Conservation (phyloP, 192 early-diverging fungal species). For the Backusella liffmaniae region DNA sequence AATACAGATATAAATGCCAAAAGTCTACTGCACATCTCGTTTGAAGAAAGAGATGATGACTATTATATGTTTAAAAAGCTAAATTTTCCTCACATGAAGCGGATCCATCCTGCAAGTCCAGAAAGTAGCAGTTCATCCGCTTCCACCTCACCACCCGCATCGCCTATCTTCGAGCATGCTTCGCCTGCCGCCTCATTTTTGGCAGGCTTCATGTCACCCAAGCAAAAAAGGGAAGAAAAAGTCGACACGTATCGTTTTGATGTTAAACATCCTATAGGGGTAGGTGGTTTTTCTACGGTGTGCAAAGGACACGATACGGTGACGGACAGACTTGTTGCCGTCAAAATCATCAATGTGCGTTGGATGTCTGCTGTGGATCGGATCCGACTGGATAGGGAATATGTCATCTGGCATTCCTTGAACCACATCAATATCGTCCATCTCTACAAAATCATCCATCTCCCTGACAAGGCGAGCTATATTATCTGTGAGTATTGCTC, state of each 20-base stretch:
- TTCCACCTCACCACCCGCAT: neutral
- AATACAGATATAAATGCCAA: neutral
- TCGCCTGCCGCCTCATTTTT: slow-evolving; percentile 40
- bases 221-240: slow-evolving; percentile 66
- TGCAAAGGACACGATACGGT: slow-evolving; percentile 57
- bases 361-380: slow-evolving; percentile 14
- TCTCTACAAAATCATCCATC: slow-evolving; percentile 61
- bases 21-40: slow-evolving; percentile 6
- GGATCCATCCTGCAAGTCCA: neutral
- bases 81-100: slow-evolving; percentile 7
- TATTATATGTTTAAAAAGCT: slow-evolving; percentile 7
- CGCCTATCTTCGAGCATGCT: neutral
- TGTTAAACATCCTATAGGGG: slow-evolving; percentile 66
- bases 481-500: slow-evolving; percentile 68
- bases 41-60: neutral
- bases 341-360: slow-evolving; percentile 63
- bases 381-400: slow-evolving; percentile 60
- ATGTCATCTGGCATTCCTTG: slow-evolving; percentile 66
- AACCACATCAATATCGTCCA: slow-evolving; percentile 66
- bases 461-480: slow-evolving; percentile 61
- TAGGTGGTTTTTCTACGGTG: slow-evolving; percentile 76
- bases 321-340: slow-evolving; percentile 49
- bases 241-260: slow-evolving; percentile 71
- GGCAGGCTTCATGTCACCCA: slow-evolving; percentile 30
- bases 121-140: neutral